Base-by-base conservation (phyloP, 1,139 yeast genomes). In the Yamadazyma pseudoaaseri region DNA sequence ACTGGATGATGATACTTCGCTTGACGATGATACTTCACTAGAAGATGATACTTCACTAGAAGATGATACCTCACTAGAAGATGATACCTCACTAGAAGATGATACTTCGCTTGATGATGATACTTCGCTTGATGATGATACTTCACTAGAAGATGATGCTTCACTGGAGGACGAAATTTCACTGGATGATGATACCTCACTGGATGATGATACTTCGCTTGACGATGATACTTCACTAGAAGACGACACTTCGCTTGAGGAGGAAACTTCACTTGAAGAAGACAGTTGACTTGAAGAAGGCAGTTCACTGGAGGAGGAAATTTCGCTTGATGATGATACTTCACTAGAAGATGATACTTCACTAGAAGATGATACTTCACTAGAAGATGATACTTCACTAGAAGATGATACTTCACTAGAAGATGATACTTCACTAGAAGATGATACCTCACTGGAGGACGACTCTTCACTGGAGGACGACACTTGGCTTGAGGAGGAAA, bases 241-340 rank as follows among this genome's bases (percentile, higher is more conserved):
- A n/a, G 37, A 26, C 14, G 43, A 16, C 16, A 43, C 20, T n/a
- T 12, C 35, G 16, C 27, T 12, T n/a, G 27, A 16, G 20, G 45
- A 18, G 12, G 12, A 34, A 15, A 26, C 26, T 13, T 15, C 31
- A 20, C 23, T 17, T 29, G 39, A 38, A 25, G 35, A 27, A 10
- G 21, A 18, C 10, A 10, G 9, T 18, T 18, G 9, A 18, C 21
- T 18, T 18, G 21, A 18, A 7, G 31, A 26, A 13, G 31, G 25
- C 8, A 29, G 27, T n/a, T 20, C 37, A n/a, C n/a, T n/a, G n/a
- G n/a, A n/a, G n/a, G n/a, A n/a, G n/a, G n/a, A n/a, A n/a, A n/a
- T n/a, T n/a, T n/a, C n/a, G n/a, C n/a, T n/a, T n/a, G n/a, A 26
- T 26, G 36, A 33, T 35, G 26, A 22, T 30, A 29, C 27, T 27